A percentile compares a stretch with the other conserved stretches of the same genome.
These are phyloP conservation scores for Rhynchosporium agropyri DNA, from an alignment of 2,329 filamentous ascomycete species.

Conservation along the genomic window DNA sequence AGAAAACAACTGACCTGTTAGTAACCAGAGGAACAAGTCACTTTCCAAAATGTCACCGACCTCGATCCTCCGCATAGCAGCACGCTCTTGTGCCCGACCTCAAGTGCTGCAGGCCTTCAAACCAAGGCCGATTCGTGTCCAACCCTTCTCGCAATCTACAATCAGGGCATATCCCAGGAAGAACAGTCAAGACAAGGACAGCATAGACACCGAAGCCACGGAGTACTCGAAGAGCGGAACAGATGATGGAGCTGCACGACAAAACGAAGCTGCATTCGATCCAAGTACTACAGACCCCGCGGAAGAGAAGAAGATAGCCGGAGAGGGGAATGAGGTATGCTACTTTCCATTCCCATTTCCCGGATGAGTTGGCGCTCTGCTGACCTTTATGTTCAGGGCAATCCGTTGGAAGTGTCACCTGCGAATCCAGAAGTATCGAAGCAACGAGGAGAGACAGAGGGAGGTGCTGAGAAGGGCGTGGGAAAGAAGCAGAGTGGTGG, in stretches of 20 bases:
- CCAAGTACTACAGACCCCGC: conserved; percentile 69
- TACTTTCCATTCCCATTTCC: background rate
- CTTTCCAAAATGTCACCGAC: conserved; percentile 6
- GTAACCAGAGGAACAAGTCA: background rate
- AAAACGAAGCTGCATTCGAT: conserved; percentile 68
- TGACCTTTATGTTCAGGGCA: conserved; percentile 41
- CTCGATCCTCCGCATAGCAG: conserved; percentile 7
- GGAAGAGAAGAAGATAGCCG: conserved; percentile 51
- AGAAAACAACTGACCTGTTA: background rate
- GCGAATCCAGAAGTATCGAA: conserved; percentile 61
- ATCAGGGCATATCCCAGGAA: conserved; percentile 42
- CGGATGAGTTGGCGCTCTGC: background rate
- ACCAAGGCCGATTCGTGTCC: background rate
- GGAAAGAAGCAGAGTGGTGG: conserved; percentile 46
- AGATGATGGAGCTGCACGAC: conserved; percentile 58
- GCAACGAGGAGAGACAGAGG: conserved; percentile 49
- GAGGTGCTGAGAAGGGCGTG: conserved; percentile 48
- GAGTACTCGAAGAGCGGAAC: conserved; percentile 71
- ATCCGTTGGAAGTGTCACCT: conserved; percentile 61
- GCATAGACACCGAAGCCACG: conserved; percentile 63
- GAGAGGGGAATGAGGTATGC: conserved; percentile 40
- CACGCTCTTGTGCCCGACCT: conserved; percentile 5
- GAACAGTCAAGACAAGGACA: conserved; percentile 59
- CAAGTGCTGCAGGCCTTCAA: background rate
- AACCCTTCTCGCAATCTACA: conserved; percentile 7